Base-by-base conservation (phyloP, 805 yeast genomes). In the Cephaloascus albidus region DNA sequence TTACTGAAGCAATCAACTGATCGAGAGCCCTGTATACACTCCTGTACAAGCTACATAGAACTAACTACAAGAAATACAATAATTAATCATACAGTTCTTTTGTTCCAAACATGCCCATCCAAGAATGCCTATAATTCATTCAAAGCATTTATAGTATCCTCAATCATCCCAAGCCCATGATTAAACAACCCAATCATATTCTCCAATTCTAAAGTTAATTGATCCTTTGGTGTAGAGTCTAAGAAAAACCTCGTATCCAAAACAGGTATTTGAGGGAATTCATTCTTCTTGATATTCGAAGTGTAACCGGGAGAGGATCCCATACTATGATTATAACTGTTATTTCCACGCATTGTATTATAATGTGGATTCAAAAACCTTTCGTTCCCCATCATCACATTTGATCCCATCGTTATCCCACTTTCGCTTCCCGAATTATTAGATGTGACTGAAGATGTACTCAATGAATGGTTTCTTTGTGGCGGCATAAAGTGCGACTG, bases 141-240 rank as follows among this genome's bases (percentile, higher is more conserved):
- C 16, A 31, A 31, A 8, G 33, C 10, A 14, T 8, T 31, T 23
- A 51, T 38, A 33, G 40, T 50, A 15, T 50, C 57, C 36, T 65
- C 70, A 38, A 67, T 52, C 3, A 63, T 60, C n/a, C 65, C 71
- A 38, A 67, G 51, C 0, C 71, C 71, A 43, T 54, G 59, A 36
- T 51, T 59, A 45, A 67, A 64, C 28, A 61, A 47, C 32, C 54
- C 49, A 16, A 66, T 58, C 63, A 67, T 61, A 12, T 37, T 40
- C 35, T 67, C 72, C 30, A 67, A 48, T 40, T 66, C 72, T 30
- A 41, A 49, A 6, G 60, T 52, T 33, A 67, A 48, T 38, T 59
- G 61, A 18, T 49, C 53, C 40, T 57, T 60, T 5, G 68, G 61
- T 2, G 61, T 57, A 4, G 60, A 44, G 43, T 67, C 72, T 32